Evolutionary conservation across 148 eudicot species (phyloP).

Genomic region (Chenopodium quinoa): DNA sequence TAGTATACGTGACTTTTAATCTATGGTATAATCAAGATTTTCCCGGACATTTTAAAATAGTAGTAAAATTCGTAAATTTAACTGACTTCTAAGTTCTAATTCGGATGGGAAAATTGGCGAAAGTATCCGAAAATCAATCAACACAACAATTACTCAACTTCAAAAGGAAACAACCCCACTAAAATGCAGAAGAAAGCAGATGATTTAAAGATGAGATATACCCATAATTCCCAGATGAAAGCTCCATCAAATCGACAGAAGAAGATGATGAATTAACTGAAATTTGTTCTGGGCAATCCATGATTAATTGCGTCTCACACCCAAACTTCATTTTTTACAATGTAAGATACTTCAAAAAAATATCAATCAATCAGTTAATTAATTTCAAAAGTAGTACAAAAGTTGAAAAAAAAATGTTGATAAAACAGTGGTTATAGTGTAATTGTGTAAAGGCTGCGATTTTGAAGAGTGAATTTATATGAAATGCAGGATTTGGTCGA

Average conservation of each 20-base stretch:
- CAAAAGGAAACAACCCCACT: too few species aligned
- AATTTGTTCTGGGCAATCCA: constrained; percentile 7
- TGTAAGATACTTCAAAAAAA: background rate
- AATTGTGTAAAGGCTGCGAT: background rate
- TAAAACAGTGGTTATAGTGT: background rate
- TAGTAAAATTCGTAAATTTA: too few species aligned
- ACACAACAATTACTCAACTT: background rate
- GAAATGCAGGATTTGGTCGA: background rate
- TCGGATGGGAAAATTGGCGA: too few species aligned
- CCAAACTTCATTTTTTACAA: constrained; percentile 23
- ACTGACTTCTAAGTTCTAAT: too few species aligned
- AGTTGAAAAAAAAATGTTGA: background rate
- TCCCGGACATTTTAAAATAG: background rate
- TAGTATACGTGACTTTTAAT: too few species aligned
- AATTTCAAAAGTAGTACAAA: background rate
- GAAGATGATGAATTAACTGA: background rate
- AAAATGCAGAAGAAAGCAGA: background rate
- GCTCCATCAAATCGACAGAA: constrained; percentile 13
- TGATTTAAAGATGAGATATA: constrained; percentile 5
- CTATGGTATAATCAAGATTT: too few species aligned
- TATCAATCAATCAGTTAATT: background rate
- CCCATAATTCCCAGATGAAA: constrained; percentile 28
- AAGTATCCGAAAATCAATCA: background rate
- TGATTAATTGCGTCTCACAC: constrained; percentile 13
- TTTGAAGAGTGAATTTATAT: background rate